Conservation (phyloP, 1,139 yeast species). For the Saccharomyces uvarum region DNA sequence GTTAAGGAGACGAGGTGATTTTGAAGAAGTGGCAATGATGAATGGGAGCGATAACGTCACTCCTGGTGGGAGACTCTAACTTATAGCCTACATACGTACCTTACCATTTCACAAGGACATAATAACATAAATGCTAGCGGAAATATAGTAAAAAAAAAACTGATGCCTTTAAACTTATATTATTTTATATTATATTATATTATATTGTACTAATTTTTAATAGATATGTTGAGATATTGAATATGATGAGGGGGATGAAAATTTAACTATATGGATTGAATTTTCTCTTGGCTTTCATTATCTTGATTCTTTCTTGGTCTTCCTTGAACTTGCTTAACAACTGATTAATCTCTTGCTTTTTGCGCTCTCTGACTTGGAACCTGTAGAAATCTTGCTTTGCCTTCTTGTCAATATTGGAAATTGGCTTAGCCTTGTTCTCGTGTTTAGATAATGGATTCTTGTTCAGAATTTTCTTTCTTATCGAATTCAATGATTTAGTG, state of each 20-base stretch:
- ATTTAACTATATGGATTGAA: slow-evolving; percentile 66
- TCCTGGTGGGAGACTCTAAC: slow-evolving; percentile 29
- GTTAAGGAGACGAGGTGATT: slow-evolving; percentile 73
- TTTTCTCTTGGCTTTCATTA: slow-evolving; percentile 71
- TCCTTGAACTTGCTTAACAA: slow-evolving; percentile 74
- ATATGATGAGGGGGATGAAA: neutral
- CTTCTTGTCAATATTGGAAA: slow-evolving; percentile 55
- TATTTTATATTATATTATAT: neutral
- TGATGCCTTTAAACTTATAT: slow-evolving; percentile 1
- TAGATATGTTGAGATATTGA: neutral
- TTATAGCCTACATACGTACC: neutral
- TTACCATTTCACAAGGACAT: neutral
- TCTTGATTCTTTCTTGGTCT: slow-evolving; percentile 78
- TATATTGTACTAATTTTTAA: neutral
- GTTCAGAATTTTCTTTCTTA: slow-evolving; percentile 31
- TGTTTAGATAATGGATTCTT: slow-evolving; percentile 31
- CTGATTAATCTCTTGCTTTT: slow-evolving; percentile 88
- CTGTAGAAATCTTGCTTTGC: slow-evolving; percentile 90
- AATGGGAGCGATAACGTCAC: slow-evolving; percentile 14
- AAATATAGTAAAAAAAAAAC: neutral
- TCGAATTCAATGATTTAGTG: slow-evolving; percentile 50
- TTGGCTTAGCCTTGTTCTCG: slow-evolving; percentile 23
- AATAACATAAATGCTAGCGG: neutral
- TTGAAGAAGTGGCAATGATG: slow-evolving; percentile 27
- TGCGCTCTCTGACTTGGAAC: slow-evolving; percentile 89